A percentile compares a stretch with the other conserved stretches of the same genome.
Conservation (phyloP, 495 filamentous ascomycete species). For the Lepidopterella palustris region DNA sequence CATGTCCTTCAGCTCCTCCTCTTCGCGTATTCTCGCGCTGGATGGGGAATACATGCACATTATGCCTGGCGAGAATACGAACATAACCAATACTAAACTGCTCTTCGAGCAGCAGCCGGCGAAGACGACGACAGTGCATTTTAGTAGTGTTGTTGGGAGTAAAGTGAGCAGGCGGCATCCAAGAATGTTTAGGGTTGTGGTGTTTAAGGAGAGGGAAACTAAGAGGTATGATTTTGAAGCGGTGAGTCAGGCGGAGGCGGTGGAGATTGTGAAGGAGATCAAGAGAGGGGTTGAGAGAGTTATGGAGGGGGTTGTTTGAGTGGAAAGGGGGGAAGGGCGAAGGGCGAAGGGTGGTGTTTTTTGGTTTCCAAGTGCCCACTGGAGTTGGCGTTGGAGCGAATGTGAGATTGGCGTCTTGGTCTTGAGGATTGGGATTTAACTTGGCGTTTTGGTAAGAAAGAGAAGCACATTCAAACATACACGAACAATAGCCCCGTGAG, state of each 20-base stretch:
- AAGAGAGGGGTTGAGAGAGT: background rate
- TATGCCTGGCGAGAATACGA: conserved; percentile 57
- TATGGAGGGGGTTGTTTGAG: background rate
- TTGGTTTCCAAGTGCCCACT: too few relatives aligned
- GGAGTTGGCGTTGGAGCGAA: too few relatives aligned
- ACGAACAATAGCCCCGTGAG: too few relatives aligned
- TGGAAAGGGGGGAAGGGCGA: background rate
- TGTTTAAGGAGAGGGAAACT: conserved; percentile 74
- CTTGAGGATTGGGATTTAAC: too few relatives aligned
- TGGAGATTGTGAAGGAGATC: conserved; percentile 71
- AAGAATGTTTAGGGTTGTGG: conserved; percentile 80
- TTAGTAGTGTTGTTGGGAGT: conserved; percentile 85
- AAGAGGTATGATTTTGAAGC: conserved; percentile 98
- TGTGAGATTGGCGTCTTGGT: too few relatives aligned
- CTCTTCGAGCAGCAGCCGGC: conserved; percentile 41
- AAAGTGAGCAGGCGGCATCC: conserved; percentile 89
- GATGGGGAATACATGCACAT: conserved; percentile 96
- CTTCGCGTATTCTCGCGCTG: conserved; percentile 76
- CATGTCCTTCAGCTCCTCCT: conserved; percentile 84
- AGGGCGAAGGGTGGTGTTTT: too few relatives aligned
- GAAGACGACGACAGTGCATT: conserved; percentile 87
- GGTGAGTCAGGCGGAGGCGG: conserved; percentile 62
- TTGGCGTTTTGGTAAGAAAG: too few relatives aligned
- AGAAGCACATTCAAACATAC: too few relatives aligned
- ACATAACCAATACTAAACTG: conserved; percentile 30